Conservation (phyloP, 805 yeast species). For the Yarrowia bubula region DNA sequence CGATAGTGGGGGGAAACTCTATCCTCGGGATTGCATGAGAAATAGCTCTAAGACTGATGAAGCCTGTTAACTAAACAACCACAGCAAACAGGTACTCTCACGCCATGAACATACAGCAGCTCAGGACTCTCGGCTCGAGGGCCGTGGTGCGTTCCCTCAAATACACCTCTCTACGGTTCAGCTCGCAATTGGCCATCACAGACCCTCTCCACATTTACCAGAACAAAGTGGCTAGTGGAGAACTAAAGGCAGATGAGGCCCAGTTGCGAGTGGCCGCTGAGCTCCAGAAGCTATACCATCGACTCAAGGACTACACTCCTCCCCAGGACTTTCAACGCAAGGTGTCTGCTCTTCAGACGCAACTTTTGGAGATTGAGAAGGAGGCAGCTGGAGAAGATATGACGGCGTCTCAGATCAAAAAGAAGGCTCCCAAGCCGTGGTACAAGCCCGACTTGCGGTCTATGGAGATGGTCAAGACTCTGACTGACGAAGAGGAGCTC, state of each 20-base stretch:
- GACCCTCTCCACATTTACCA: slow-evolving; percentile 63
- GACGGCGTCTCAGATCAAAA: slow-evolving; percentile 7
- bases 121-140: not conserved
- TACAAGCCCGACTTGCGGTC: slow-evolving; percentile 31
- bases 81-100: too few relatives aligned
- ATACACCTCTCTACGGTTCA: not conserved
- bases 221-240: slow-evolving; percentile 51
- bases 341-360: slow-evolving; percentile 44
- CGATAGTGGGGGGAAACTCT: not conserved
- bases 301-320: slow-evolving; percentile 61
- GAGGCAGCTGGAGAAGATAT: slow-evolving; percentile 25
- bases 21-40: not conserved
- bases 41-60: not conserved
- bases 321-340: slow-evolving; percentile 47
- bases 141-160: not conserved
- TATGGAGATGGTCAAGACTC: slow-evolving; percentile 47
- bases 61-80: not conserved
- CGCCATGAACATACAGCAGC: not conserved
- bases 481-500: slow-evolving; percentile 63
- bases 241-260: slow-evolving; percentile 53
- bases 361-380: slow-evolving; percentile 36
- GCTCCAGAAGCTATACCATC: slow-evolving; percentile 56
- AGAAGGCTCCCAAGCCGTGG: slow-evolving; percentile 29
- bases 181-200: slow-evolving; percentile 46
- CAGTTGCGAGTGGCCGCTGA: slow-evolving; percentile 63